These are phyloP conservation scores for Penicillium waksmanii DNA, from an alignment of 495 filamentous ascomycete species.

Conservation along the genomic window DNA sequence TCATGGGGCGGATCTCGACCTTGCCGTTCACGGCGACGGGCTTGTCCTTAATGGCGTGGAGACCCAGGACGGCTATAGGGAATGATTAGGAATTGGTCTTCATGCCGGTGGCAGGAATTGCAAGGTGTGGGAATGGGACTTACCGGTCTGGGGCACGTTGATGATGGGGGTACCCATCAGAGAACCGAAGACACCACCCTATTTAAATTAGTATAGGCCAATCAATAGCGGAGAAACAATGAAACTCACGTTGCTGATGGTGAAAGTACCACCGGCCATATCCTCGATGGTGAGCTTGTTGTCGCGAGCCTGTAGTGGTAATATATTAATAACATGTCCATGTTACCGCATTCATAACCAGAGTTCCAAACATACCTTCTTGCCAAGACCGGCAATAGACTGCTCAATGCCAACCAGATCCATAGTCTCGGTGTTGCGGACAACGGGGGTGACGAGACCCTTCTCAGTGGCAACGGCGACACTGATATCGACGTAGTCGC, in stretches of 20 bases:
- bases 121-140: constrained; percentile 15
- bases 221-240: not conserved
- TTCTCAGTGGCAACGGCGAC: constrained; percentile 98
- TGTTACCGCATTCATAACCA: too few species aligned
- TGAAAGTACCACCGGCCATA: constrained; percentile 98
- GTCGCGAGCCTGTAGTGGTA: constrained; percentile 71
- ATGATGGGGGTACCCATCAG: constrained; percentile 99
- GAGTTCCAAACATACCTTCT: constrained; percentile 65
- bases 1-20: constrained; percentile 95
- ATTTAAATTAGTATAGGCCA: constrained; percentile 25
- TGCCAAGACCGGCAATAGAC: constrained; percentile 89
- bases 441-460: constrained; percentile 94
- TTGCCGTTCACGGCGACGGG: constrained; percentile 89
- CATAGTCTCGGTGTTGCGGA: constrained; percentile 87
- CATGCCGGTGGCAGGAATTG: not conserved
- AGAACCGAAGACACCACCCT: constrained; percentile 75
- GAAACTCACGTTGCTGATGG: constrained; percentile 83
- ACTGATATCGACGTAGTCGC: constrained; percentile 97
- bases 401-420: constrained; percentile 90
- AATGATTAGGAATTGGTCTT: constrained; percentile 20
- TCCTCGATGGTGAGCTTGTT: constrained; percentile 98
- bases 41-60: constrained; percentile 98
- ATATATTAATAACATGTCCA: not conserved
- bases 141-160: constrained; percentile 88
- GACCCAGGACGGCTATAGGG: constrained; percentile 76